phyloP scores from a whole-genome alignment of 78 protist genomes.

The Tieghemostelium lacteum region DNA sequence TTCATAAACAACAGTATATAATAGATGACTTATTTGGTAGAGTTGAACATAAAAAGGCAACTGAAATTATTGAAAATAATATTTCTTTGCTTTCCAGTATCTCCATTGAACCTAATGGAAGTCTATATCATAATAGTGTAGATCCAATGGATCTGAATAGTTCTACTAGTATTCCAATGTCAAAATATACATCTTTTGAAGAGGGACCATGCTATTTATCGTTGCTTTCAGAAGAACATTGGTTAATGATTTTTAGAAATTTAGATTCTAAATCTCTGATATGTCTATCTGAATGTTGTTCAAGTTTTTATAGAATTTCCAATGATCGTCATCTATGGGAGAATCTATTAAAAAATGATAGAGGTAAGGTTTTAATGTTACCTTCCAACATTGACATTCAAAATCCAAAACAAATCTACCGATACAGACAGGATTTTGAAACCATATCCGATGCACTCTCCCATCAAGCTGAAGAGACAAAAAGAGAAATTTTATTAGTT shows the following conservation, averaged over 20 bases:
- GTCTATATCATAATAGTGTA: not conserved
- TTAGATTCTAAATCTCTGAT: slow-evolving; percentile 38
- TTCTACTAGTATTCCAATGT: not conserved
- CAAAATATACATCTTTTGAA: too few species aligned
- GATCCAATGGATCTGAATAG: not conserved
- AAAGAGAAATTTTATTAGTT: slow-evolving; percentile 44
- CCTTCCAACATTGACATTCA: slow-evolving; percentile 20
- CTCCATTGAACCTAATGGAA: not conserved
- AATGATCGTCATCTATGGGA: slow-evolving; percentile 66
- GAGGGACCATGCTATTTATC: not conserved
- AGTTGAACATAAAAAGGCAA: not conserved
- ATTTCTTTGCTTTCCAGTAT: not conserved
- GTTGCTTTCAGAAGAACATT: slow-evolving; percentile 50
- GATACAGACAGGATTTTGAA: slow-evolving; percentile 32
- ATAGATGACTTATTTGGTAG: too few species aligned
- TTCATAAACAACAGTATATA: not conserved
- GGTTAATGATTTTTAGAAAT: slow-evolving; percentile 34
- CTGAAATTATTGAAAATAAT: not conserved
- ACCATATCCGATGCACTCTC: slow-evolving; percentile 36
- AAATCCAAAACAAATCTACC: slow-evolving; percentile 19
- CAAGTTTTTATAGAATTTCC: slow-evolving; percentile 30
- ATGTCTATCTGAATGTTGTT: slow-evolving; percentile 18
- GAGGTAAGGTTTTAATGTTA: slow-evolving; percentile 31
- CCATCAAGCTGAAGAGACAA: not conserved
- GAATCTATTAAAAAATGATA: slow-evolving; percentile 20